These are phyloP conservation scores for Yamadazyma scolyti DNA, from an alignment of 805 yeast genomes.

Conservation along the genomic window DNA sequence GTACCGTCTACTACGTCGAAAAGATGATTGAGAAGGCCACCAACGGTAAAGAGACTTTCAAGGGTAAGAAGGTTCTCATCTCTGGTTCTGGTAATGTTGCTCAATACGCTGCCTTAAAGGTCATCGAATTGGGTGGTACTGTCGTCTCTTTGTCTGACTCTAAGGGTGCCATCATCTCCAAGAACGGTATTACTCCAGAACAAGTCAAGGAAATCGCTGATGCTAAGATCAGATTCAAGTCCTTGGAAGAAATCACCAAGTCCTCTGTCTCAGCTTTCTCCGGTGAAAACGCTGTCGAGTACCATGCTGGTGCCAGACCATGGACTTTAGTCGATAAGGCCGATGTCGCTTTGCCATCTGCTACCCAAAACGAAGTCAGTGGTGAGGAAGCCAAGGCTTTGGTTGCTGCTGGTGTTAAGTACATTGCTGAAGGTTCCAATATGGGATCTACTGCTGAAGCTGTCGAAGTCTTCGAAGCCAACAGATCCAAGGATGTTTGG, in stretches of 20 bases:
- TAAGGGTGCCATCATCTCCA: conserved; percentile 79
- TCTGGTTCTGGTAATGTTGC: conserved; percentile 99
- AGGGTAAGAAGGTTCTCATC: conserved; percentile 92
- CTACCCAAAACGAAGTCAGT: conserved; percentile 96
- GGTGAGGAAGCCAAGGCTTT: conserved; percentile 96
- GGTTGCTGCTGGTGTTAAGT: conserved; percentile 87
- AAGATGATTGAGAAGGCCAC: conserved; percentile 95
- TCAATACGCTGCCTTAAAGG: conserved; percentile 97
- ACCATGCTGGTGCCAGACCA: conserved; percentile 92
- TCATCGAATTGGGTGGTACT: conserved; percentile 92
- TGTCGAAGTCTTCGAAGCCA: conserved; percentile 87
- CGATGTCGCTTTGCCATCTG: conserved; percentile 96
- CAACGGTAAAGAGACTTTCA: conserved; percentile 81
- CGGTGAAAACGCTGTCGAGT: conserved; percentile 55
- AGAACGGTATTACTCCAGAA: conserved; percentile 77
- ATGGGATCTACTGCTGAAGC: conserved; percentile 99
- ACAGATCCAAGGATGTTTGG: conserved; percentile 74
- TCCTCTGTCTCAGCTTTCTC: conserved; percentile 55
- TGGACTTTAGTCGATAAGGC: conserved; percentile 90
- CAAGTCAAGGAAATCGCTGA: conserved; percentile 72
- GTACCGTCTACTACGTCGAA: conserved; percentile 93
- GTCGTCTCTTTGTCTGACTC: conserved; percentile 95
- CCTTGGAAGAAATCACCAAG: conserved; percentile 64
- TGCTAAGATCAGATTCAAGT: conserved; percentile 76
- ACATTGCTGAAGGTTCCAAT: conserved; percentile 98